phyloP scores from a whole-genome alignment of 352 stramenopile genomes.

The Globisporangium canariense region DNA sequence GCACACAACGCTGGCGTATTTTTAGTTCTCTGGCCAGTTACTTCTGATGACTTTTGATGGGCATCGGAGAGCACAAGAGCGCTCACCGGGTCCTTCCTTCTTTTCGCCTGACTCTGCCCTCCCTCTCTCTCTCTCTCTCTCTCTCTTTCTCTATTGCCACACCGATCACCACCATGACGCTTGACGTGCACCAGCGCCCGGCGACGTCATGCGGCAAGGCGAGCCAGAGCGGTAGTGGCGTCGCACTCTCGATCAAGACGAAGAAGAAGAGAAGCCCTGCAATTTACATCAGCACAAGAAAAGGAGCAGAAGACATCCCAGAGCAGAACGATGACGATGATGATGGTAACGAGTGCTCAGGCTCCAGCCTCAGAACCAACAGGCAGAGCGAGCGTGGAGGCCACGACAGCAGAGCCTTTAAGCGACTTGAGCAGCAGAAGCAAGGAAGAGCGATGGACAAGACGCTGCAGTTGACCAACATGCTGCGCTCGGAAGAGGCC shows the following conservation, averaged over 20 bases:
- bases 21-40: no score
- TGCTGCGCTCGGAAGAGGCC: constrained; percentile 35
- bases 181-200: constrained; percentile 22
- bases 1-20: no score
- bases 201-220: constrained; percentile 12
- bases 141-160: no score
- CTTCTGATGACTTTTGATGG: no score
- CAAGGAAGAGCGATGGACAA: constrained; percentile 13
- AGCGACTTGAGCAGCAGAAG: background rate
- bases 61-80: no score
- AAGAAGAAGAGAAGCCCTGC: background rate
- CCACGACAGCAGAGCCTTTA: background rate
- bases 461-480: constrained; percentile 31
- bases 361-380: background rate
- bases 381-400: background rate
- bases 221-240: background rate
- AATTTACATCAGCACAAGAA: background rate
- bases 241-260: background rate
- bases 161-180: constrained; percentile 20
- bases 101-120: background rate
- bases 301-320: constrained; percentile 7
- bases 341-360: background rate
- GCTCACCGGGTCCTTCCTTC: no score
- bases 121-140: no score
- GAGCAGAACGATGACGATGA: constrained; percentile 10